Base-by-base conservation (phyloP, 1,139 yeast genomes). In the Candida tetrigidarum region DNA sequence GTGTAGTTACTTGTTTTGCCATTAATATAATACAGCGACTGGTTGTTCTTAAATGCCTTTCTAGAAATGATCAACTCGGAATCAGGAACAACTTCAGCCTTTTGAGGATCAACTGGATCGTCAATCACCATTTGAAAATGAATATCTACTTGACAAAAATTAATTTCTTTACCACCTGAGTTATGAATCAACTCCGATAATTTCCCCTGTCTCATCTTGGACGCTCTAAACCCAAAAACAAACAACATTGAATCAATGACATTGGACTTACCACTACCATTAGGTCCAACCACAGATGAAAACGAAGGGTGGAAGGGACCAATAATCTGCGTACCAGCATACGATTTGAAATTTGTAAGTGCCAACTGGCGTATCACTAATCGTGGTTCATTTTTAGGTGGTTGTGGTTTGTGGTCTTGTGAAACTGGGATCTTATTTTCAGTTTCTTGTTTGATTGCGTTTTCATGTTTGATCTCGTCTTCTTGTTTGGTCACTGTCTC, bases 201-300 rank as follows among this genome's bases (percentile, higher is more conserved):
- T 62, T 92, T 93, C 2, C 96, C 91, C 55, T 95, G 99, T 60
- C 99, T 84, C 97, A 95, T 91, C 63, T 95, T 93, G 61, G 84
- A 82, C 0, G 99, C 99, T 50, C 99, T 76, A 65, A 95, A 95
- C 0, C 99, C 99, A 69, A 95, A 95, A 3, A 95, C 99, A 65
- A 95, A 95, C 48, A 95, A 73, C 79, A 95, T 80, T 2, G 98
- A 88, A 62, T 95, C 99, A 52, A 95, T 95, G 32, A 95, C 99
- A 61, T 95, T 95, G 10, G 98, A 92, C 65, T 93, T 93, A 7
- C 99, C 99, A 33, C 96, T 88, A 25, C 99, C 99, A 63, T 95
- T 95, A 3, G 99, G 99, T 0, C 99, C 99, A n/a, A 95, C 98
- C 8, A 95, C 96, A 0, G 99, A 97, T 7, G 97, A 89, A 61